Evolutionary conservation across 768 basidiomycete species (phyloP).

Genomic region (Strobilomyces dryophilus): DNA sequence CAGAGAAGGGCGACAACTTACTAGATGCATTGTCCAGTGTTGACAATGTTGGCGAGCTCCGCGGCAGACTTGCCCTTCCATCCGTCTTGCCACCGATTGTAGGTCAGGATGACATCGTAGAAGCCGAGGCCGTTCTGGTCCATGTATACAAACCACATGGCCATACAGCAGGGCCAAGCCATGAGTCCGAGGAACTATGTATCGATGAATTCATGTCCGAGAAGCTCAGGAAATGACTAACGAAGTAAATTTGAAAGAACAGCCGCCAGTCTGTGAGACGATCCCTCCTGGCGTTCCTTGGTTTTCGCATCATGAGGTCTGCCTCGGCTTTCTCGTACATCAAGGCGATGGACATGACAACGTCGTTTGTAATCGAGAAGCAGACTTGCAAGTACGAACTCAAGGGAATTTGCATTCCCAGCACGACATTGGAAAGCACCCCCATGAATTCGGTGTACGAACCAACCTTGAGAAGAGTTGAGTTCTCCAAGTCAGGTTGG

Average conservation of each 20-base stretch:
- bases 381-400: slow-evolving; percentile 53
- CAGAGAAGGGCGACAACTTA: slow-evolving; percentile 18
- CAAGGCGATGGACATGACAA: slow-evolving; percentile 47
- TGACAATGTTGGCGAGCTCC: slow-evolving; percentile 34
- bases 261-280: slow-evolving; percentile 47
- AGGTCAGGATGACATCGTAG: slow-evolving; percentile 37
- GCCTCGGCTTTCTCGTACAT: slow-evolving; percentile 52
- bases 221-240: slow-evolving; percentile 19
- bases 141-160: slow-evolving; percentile 40
- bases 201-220: slow-evolving; percentile 1
- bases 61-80: slow-evolving; percentile 31
- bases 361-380: slow-evolving; percentile 52
- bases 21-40: slow-evolving; percentile 44
- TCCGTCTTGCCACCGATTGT: slow-evolving; percentile 37
- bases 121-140: slow-evolving; percentile 34
- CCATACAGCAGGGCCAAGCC: slow-evolving; percentile 45
- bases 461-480: slow-evolving; percentile 34
- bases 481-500: not conserved
- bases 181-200: slow-evolving; percentile 40
- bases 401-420: slow-evolving; percentile 57
- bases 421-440: slow-evolving; percentile 51
- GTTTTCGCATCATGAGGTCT: slow-evolving; percentile 45
- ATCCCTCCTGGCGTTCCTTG: slow-evolving; percentile 47
- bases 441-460: slow-evolving; percentile 58
- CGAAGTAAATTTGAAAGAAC: slow-evolving; percentile 45